Base-by-base conservation (phyloP, 805 yeast genomes). In the Candida ulmi region DNA sequence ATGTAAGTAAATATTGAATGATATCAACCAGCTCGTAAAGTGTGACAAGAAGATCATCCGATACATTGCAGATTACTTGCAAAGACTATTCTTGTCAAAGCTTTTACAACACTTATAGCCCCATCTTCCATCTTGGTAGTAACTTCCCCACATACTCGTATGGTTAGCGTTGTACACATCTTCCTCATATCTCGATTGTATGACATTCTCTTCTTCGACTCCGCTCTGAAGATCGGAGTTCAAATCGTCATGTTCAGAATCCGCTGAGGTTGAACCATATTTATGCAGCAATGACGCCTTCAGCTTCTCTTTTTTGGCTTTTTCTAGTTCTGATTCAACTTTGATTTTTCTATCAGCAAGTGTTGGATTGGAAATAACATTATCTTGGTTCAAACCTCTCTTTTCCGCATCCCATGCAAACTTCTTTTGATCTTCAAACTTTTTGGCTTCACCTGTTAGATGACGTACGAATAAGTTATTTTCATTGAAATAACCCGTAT, bases 391-490 rank as follows among this genome's bases (percentile, higher is more conserved):
- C 17, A 43, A 28, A 4, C 65, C 62, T 23, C 52, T 46, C 19
- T 57, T 64, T 8, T 66, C 55, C 5, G 55, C 58, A 11, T 65
- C 69, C 68, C 79, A 72, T 0, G 80, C 80, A 46, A 73, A 70
- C 46, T 59, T 56, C 48, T 71, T 74, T 54, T 73, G 50, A 37
- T 64, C 61, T 39, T 70, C 72, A 48, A 76, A 67, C 40, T 74
- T 74, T 16, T 62, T 57, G 9, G 83, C 84, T 44, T 80, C 84
- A 6, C 80, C 83, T 3, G 71, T 68, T 34, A 69, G 52, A 46
- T 72, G 71, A 26, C 78, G 66, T 17, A 73, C 81, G 60, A 74
- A 82, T 55, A 72, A 62, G 16, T 67, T 45, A 41, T 65, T 49
- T 50, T 72, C 62, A 45, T 63, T 63, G 25, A 56, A 51, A 28